A percentile compares a stretch with the other conserved stretches of the same genome.
Conservation (phyloP, 2,329 filamentous ascomycete species). For the Diplodia seriata region DNA sequence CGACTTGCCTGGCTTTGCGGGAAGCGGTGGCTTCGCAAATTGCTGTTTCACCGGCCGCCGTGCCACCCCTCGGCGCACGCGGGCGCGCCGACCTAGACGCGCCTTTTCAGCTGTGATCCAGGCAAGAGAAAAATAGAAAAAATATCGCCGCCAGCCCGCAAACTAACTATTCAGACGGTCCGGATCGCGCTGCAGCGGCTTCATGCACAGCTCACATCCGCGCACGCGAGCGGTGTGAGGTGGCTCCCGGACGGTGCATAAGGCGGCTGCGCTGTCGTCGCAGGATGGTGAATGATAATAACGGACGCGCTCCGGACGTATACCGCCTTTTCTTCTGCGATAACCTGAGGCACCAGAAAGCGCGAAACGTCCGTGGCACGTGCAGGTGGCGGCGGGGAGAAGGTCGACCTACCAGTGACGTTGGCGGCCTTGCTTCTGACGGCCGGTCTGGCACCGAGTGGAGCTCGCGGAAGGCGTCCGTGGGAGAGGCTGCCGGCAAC, state of each 20-base stretch:
- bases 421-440: slow-evolving; percentile 26
- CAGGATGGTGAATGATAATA: slow-evolving; percentile 5
- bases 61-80: slow-evolving; percentile 27
- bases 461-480: slow-evolving; percentile 24
- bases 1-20: slow-evolving; percentile 26
- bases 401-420: slow-evolving; percentile 25
- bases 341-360: slow-evolving; percentile 29
- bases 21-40: slow-evolving; percentile 28
- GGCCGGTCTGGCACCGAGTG: slow-evolving; percentile 20
- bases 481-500: slow-evolving; percentile 5
- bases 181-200: slow-evolving; percentile 27
- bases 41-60: slow-evolving; percentile 30
- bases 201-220: slow-evolving; percentile 20
- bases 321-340: slow-evolving; percentile 25
- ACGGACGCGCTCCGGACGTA: slow-evolving; percentile 19
- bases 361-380: slow-evolving; percentile 30
- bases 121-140: slow-evolving; percentile 11
- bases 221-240: slow-evolving; percentile 32
- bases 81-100: slow-evolving; percentile 25
- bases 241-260: slow-evolving; percentile 26
- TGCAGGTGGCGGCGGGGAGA: slow-evolving; percentile 8
- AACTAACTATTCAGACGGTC: slow-evolving; percentile 27
- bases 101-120: slow-evolving; percentile 29
- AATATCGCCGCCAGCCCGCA: slow-evolving; percentile 25
- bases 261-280: slow-evolving; percentile 30